Evolutionary conservation across 2,329 filamentous ascomycete genomes (phyloP).

Genomic region (Epichloe festucae): DNA sequence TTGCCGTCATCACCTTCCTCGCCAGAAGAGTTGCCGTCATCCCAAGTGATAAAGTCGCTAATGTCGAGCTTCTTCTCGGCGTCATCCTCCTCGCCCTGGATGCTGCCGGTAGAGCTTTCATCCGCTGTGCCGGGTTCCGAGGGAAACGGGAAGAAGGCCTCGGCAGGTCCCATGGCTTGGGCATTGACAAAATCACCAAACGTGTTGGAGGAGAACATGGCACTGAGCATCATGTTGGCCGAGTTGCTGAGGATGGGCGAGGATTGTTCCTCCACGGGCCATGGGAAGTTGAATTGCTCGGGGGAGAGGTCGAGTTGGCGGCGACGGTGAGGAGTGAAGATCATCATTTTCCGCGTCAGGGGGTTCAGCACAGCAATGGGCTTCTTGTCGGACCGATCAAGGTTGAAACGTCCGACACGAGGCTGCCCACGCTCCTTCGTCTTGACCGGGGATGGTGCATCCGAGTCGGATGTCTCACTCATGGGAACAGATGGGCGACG

Average conservation of each 20-base stretch:
- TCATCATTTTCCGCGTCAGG: slow-evolving; percentile 47
- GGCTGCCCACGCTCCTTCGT: slow-evolving; percentile 35
- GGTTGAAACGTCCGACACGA: slow-evolving; percentile 39
- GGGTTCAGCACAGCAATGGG: slow-evolving; percentile 47
- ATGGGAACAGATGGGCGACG: slow-evolving; percentile 24
- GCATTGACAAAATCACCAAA: slow-evolving; percentile 46
- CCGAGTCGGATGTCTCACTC: slow-evolving; percentile 36
- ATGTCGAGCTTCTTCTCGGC: slow-evolving; percentile 52
- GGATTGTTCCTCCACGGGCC: slow-evolving; percentile 27
- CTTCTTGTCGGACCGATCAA: slow-evolving; percentile 41
- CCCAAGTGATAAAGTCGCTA: slow-evolving; percentile 61
- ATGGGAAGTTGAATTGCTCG: slow-evolving; percentile 39
- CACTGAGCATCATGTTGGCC: slow-evolving; percentile 67
- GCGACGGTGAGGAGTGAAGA: slow-evolving; percentile 42
- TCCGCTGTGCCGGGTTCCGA: slow-evolving; percentile 44
- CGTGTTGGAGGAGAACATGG: slow-evolving; percentile 46
- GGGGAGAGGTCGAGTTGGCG: slow-evolving; percentile 41
- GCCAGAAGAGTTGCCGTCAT: slow-evolving; percentile 43
- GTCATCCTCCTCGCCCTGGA: slow-evolving; percentile 45
- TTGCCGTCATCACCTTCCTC: slow-evolving; percentile 41
- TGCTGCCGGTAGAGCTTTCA: slow-evolving; percentile 28
- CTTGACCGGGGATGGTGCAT: slow-evolving; percentile 33
- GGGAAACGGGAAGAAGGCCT: slow-evolving; percentile 62
- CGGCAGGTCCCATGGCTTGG: slow-evolving; percentile 57
- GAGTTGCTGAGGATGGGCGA: slow-evolving; percentile 52